These are phyloP conservation scores for Globisporangium perplexum DNA, from an alignment of 352 stramenopile genomes.

Conservation along the genomic window DNA sequence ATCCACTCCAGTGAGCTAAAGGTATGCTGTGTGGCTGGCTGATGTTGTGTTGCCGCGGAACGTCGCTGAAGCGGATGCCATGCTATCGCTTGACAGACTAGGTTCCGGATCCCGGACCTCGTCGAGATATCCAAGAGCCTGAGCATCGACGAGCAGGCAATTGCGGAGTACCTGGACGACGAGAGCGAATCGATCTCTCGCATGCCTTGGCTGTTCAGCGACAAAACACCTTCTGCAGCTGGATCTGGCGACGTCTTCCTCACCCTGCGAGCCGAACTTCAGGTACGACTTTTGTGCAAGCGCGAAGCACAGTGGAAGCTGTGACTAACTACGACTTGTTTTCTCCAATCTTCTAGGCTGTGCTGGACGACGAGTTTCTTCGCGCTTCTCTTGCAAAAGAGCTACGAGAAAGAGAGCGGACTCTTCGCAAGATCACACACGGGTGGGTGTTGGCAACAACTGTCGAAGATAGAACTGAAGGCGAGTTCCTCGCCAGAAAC, in stretches of 20 bases:
- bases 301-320: too few species aligned
- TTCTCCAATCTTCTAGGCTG: constrained; percentile 15
- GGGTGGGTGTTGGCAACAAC: constrained; percentile 12
- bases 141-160: constrained; percentile 30
- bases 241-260: constrained; percentile 21
- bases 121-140: constrained; percentile 24
- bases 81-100: constrained; percentile 20
- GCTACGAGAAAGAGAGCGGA: constrained; percentile 37
- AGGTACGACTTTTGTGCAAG: constrained; percentile 20
- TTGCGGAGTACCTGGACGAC: constrained; percentile 31
- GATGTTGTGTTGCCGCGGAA: background rate
- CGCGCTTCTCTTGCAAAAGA: constrained; percentile 41
- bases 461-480: constrained; percentile 15
- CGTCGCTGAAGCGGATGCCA: background rate
- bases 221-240: constrained; percentile 20
- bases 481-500: constrained; percentile 49
- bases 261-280: constrained; percentile 31
- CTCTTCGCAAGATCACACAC: constrained; percentile 42
- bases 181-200: constrained; percentile 22
- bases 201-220: constrained; percentile 31
- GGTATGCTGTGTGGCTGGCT: constrained; percentile 24
- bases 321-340: background rate
- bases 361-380: constrained; percentile 51
- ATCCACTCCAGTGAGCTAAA: constrained; percentile 46
- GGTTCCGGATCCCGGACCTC: constrained; percentile 34